Evolutionary conservation across 208 protist species (phyloP), one percentile per base, ranked within the genome.

Genomic region (Wallacemonas sp.): DNA sequence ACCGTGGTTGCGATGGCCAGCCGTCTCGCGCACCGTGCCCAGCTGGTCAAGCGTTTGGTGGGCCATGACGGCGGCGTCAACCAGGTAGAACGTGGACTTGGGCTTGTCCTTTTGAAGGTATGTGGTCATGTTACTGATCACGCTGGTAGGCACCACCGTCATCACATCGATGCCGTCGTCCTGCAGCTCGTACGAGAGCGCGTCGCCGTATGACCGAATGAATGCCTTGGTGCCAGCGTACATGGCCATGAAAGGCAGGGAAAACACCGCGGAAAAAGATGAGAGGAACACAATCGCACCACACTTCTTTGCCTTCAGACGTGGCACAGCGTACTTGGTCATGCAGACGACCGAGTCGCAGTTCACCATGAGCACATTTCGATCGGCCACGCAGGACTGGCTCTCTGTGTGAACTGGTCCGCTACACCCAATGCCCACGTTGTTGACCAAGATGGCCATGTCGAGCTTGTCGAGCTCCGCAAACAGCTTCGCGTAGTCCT

Each of bases 351-450:
- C 54, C 5, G 84, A 46, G 49, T 79, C 74, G 55, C 87, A 77
- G 75, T 96, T 96, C 23, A 94, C 71, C 26, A 84, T 77, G 26
- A 94, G 50, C 12, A 96, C 55, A 7, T 55, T 28, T 16, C 82
- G 41, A 26, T 89, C 77, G 0, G 67, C 54, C 23, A 66, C 39
- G 29, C 63, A 11, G 44, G 55, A 46, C 31, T 83, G 62, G 26
- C 87, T 65, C 8, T 88, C 70, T 57, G 86, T 89, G 65, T 79
- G 86, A 52, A 82, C 74, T 31, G 89, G 72, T 52, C 86, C 85
- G 5, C 69, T 50, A 61, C 94, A 95, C 61, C 72, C 87, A 23
- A 94, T 72, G 29, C 91, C 91, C 1, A 96, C 91, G 61, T 96
- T 96, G 65, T 96, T 96, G 14, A 96, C 72, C 26, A 84, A 57